These are phyloP conservation scores for Cyberlindnera euphorbiiphila DNA, from an alignment of 805 yeast species.

Conservation along the genomic window DNA sequence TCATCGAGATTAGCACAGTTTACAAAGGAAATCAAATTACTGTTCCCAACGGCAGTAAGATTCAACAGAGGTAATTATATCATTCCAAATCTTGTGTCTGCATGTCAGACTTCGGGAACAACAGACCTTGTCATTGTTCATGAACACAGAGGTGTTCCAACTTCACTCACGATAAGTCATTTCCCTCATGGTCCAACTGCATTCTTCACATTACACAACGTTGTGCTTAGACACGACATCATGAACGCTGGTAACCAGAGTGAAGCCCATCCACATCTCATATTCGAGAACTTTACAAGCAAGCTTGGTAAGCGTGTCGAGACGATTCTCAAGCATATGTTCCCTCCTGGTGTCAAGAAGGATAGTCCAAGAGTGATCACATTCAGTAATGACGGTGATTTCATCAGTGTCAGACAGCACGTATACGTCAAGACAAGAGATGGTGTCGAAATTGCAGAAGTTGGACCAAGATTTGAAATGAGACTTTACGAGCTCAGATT, in stretches of 20 bases:
- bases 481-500: conserved; percentile 79
- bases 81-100: conserved; percentile 76
- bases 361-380: conserved; percentile 91
- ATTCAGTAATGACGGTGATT: conserved; percentile 87
- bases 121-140: conserved; percentile 84
- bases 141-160: conserved; percentile 98
- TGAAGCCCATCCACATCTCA: conserved; percentile 90
- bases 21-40: conserved; percentile 82
- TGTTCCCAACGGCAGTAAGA: conserved; percentile 87
- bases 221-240: conserved; percentile 89
- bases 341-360: conserved; percentile 95
- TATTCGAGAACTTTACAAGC: conserved; percentile 84
- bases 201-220: conserved; percentile 90
- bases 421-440: conserved; percentile 87
- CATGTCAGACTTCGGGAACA: conserved; percentile 76
- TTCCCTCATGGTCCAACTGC: conserved; percentile 99
- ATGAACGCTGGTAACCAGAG: conserved; percentile 80
- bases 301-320: conserved; percentile 79
- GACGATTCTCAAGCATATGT: conserved; percentile 77
- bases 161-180: conserved; percentile 87
- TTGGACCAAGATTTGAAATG: conserved; percentile 99
- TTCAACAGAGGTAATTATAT: conserved; percentile 92
- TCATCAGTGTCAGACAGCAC: conserved; percentile 92
- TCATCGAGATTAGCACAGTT: conserved; percentile 82
- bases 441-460: conserved; percentile 87